Conservation (phyloP, 305 asterid genomes). For the Fraxinus baroniana region DNA sequence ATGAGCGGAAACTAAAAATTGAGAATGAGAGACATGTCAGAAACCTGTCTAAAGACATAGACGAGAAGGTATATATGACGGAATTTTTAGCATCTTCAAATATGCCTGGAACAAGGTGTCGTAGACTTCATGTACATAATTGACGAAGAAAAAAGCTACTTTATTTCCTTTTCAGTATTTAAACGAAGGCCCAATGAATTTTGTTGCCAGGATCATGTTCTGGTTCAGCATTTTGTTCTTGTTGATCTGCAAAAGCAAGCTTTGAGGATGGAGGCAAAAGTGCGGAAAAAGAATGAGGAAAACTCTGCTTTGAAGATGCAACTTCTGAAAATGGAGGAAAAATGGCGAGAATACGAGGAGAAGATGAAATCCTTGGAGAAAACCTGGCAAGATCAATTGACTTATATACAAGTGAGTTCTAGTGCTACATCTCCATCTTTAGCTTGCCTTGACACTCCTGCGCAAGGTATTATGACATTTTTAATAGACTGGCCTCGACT, state of each 20-base stretch:
- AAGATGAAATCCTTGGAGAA: constrained; percentile 66
- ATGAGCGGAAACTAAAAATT: not conserved
- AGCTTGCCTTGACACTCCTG: not conserved
- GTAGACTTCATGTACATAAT: not conserved
- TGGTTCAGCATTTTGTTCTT: constrained; percentile 36
- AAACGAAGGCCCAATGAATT: not conserved
- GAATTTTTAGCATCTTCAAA: constrained; percentile 1
- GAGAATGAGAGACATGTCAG: constrained; percentile 2
- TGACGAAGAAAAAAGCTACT: not conserved
- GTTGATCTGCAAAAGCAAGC: constrained; percentile 57
- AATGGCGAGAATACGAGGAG: constrained; percentile 49
- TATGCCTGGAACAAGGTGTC: not conserved
- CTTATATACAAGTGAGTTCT: constrained; percentile 54
- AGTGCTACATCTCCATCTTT: not conserved
- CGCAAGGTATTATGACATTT: not conserved
- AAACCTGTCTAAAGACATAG: not conserved
- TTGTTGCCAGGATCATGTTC: constrained; percentile 33
- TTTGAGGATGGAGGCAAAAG: constrained; percentile 54
- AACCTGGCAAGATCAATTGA: constrained; percentile 75
- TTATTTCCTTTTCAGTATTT: not conserved
- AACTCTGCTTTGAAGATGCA: constrained; percentile 40
- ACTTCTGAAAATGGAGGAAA: constrained; percentile 46
- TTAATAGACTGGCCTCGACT: not conserved
- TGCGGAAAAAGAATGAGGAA: constrained; percentile 51
- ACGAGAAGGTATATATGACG: constrained; percentile 20